Evolutionary conservation across 2,329 filamentous ascomycete genomes (phyloP).

Genomic region (Zopfia rhizophila): DNA sequence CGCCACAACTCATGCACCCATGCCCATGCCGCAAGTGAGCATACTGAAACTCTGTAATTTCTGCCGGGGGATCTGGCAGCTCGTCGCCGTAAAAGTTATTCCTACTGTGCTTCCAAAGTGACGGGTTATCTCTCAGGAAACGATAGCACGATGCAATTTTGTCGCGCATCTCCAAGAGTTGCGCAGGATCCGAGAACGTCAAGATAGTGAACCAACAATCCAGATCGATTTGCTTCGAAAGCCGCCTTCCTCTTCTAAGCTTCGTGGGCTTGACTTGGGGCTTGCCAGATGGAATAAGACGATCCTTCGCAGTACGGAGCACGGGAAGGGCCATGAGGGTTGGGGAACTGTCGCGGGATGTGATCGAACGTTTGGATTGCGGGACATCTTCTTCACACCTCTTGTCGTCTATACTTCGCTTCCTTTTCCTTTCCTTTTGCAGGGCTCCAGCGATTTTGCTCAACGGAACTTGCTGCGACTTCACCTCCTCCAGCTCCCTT

Average conservation of each 20-base stretch:
- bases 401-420: slow-evolving; percentile 27
- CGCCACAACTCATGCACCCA: slow-evolving; percentile 52
- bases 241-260: slow-evolving; percentile 38
- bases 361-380: slow-evolving; percentile 3
- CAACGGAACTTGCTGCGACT: slow-evolving; percentile 42
- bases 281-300: slow-evolving; percentile 21
- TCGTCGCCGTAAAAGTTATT: slow-evolving; percentile 44
- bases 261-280: slow-evolving; percentile 39
- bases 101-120: slow-evolving; percentile 51
- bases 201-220: slow-evolving; percentile 51
- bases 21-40: slow-evolving; percentile 51
- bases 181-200: slow-evolving; percentile 46
- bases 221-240: slow-evolving; percentile 41
- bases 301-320: slow-evolving; percentile 4
- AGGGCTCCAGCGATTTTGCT: slow-evolving; percentile 36
- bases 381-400: neutral
- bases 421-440: slow-evolving; percentile 31
- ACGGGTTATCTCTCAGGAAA: slow-evolving; percentile 46
- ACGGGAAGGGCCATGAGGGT: neutral
- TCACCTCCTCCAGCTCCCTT: slow-evolving; percentile 37
- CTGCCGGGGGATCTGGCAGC: slow-evolving; percentile 47
- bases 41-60: slow-evolving; percentile 53
- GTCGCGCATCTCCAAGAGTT: slow-evolving; percentile 46
- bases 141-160: slow-evolving; percentile 49
- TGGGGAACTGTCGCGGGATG: slow-evolving; percentile 2